Evolutionary conservation across 2,329 filamentous ascomycete genomes (phyloP).

Genomic region (Dissoconium aciculare): DNA sequence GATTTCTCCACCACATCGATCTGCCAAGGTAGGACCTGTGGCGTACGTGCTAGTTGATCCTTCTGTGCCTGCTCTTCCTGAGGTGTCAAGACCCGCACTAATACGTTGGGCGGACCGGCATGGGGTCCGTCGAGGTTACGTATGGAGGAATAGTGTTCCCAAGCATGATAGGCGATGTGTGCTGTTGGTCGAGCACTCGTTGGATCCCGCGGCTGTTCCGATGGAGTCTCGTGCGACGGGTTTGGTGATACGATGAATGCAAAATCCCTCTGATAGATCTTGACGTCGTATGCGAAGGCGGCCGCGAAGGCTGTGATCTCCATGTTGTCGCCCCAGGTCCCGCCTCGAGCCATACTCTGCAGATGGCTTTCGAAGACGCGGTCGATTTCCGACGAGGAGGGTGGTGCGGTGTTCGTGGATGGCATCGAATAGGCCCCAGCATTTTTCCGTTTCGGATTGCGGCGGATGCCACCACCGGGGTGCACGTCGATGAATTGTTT

Average conservation of each 20-base stretch:
- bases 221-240: not conserved
- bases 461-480: constrained; percentile 39
- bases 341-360: constrained; percentile 42
- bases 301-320: constrained; percentile 52
- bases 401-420: constrained; percentile 25
- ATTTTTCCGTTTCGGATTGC: constrained; percentile 45
- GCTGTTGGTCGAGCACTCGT: constrained; percentile 30
- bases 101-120: constrained; percentile 38
- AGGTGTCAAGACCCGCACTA: constrained; percentile 23
- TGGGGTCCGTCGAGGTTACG: constrained; percentile 45
- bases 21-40: constrained; percentile 39
- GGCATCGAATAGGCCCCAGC: constrained; percentile 33
- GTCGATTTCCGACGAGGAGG: constrained; percentile 41
- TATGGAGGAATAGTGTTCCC: constrained; percentile 54
- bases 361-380: constrained; percentile 41
- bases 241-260: constrained; percentile 30
- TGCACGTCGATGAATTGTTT: constrained; percentile 47
- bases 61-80: constrained; percentile 28
- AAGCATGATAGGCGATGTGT: constrained; percentile 38
- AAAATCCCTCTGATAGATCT: constrained; percentile 43
- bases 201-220: not conserved
- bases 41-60: constrained; percentile 25
- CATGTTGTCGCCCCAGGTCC: constrained; percentile 51
- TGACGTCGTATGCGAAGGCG: constrained; percentile 46
- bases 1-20: constrained; percentile 39